phyloP scores from a whole-genome alignment of 768 basidiomycete genomes.

The Daedaleopsis sinensis region DNA sequence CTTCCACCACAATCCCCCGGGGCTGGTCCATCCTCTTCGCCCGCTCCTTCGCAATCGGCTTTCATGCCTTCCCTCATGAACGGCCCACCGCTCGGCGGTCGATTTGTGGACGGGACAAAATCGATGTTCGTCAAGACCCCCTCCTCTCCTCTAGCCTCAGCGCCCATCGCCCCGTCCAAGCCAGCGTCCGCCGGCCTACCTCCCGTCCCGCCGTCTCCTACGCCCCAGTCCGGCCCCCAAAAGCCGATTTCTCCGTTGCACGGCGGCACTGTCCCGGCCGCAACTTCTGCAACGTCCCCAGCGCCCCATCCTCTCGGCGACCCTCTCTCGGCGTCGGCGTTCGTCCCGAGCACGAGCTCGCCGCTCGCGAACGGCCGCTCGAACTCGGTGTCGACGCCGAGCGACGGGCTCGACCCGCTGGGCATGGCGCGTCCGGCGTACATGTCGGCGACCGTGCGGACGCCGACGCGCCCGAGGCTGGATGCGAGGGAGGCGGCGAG shows the following conservation, averaged over 20 bases:
- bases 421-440: conserved; percentile 60
- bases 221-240: conserved; percentile 18
- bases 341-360: conserved; percentile 11
- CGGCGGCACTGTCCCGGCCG: conserved; percentile 21
- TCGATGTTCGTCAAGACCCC: conserved; percentile 76
- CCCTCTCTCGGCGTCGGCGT: conserved; percentile 15
- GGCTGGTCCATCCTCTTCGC: conserved; percentile 56
- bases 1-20: conserved; percentile 51
- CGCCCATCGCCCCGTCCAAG: conserved; percentile 27
- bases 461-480: conserved; percentile 71
- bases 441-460: conserved; percentile 75
- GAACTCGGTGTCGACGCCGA: conserved; percentile 8
- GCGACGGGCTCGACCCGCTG: conserved; percentile 59
- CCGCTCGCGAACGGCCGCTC: conserved; percentile 14
- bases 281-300: conserved; percentile 4
- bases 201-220: conserved; percentile 25
- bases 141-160: conserved; percentile 36
- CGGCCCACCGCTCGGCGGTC: conserved; percentile 62
- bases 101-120: conserved; percentile 73
- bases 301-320: conserved; percentile 17
- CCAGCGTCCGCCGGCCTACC: conserved; percentile 6
- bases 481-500: conserved; percentile 88
- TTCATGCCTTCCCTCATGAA: conserved; percentile 35
- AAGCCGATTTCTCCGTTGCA: conserved; percentile 9
- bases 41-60: conserved; percentile 33